Percentiles rank a stretch among this genome's conserved stretches.
Evolutionary conservation across 345 rosid genomes (phyloP).

Genomic region (Orychophragmus violaceus): DNA sequence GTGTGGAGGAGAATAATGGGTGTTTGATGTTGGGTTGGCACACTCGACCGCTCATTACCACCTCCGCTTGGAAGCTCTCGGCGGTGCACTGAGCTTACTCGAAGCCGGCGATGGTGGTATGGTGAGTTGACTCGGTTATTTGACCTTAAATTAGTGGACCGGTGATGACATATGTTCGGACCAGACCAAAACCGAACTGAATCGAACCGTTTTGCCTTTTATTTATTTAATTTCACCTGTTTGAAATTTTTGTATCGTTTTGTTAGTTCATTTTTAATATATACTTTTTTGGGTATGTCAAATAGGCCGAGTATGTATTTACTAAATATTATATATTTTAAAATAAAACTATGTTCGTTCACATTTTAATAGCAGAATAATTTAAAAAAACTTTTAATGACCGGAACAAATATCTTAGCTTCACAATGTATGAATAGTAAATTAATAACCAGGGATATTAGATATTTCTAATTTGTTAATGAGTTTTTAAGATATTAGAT

Average conservation of each 20-base stretch:
- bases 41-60: conserved; percentile 69
- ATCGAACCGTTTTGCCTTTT: conserved; percentile 26
- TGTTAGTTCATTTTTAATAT: conserved; percentile 10
- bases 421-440: background rate
- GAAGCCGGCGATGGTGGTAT: background rate
- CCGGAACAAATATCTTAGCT: background rate
- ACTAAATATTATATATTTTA: background rate
- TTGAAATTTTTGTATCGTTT: conserved; percentile 13
- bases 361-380: background rate
- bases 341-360: background rate
- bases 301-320: conserved; percentile 15
- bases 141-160: conserved; percentile 20
- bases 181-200: conserved; percentile 20
- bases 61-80: conserved; percentile 73
- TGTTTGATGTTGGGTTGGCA: conserved; percentile 90
- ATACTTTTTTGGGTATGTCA: background rate
- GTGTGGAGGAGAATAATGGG: conserved; percentile 79
- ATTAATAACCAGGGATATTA: background rate
- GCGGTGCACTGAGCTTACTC: conserved; percentile 29
- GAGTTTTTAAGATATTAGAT: background rate
- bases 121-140: conserved; percentile 6
- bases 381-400: background rate
- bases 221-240: background rate
- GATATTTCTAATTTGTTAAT: background rate
- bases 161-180: conserved; percentile 35